Conservation (phyloP, 2,329 filamentous ascomycete genomes). For the Fusarium haematococcum region DNA sequence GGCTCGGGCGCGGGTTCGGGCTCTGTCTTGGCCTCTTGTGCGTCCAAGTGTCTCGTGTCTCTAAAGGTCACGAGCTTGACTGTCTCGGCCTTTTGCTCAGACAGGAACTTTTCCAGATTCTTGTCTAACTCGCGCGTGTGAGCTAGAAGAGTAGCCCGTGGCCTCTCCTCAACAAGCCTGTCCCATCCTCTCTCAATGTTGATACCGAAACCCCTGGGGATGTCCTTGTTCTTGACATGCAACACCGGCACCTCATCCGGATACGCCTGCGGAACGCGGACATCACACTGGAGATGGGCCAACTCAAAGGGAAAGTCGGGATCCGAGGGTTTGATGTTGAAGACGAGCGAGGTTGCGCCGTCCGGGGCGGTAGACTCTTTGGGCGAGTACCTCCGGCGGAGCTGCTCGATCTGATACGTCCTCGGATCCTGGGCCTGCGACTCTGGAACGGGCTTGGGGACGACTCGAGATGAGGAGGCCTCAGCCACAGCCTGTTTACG, state of each 20-base stretch:
- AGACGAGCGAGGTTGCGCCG: constrained; percentile 68
- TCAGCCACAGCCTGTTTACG: constrained; percentile 61
- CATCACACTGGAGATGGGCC: constrained; percentile 73
- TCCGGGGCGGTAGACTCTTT: constrained; percentile 57
- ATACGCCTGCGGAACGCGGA: constrained; percentile 74
- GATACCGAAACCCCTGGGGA: constrained; percentile 77
- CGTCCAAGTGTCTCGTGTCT: constrained; percentile 64
- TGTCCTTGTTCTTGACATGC: constrained; percentile 74
- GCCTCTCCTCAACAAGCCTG: constrained; percentile 67
- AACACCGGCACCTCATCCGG: constrained; percentile 70
- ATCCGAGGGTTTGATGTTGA: constrained; percentile 79
- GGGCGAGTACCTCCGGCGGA: constrained; percentile 73
- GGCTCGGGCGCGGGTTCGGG: constrained; percentile 22
- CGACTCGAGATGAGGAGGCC: constrained; percentile 61
- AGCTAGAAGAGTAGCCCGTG: constrained; percentile 70
- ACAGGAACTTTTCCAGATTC: constrained; percentile 76
- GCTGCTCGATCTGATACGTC: constrained; percentile 79
- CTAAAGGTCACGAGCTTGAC: constrained; percentile 74
- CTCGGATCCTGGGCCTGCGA: constrained; percentile 75
- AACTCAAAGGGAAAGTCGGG: constrained; percentile 88
- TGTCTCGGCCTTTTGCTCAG: constrained; percentile 77
- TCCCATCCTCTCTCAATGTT: constrained; percentile 84
- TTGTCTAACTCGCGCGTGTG: constrained; percentile 79
- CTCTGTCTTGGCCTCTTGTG: constrained; percentile 22
- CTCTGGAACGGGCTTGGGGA: constrained; percentile 74